phyloP scores from a whole-genome alignment of 139 green algal genomes.

The Chlorella sp. region DNA sequence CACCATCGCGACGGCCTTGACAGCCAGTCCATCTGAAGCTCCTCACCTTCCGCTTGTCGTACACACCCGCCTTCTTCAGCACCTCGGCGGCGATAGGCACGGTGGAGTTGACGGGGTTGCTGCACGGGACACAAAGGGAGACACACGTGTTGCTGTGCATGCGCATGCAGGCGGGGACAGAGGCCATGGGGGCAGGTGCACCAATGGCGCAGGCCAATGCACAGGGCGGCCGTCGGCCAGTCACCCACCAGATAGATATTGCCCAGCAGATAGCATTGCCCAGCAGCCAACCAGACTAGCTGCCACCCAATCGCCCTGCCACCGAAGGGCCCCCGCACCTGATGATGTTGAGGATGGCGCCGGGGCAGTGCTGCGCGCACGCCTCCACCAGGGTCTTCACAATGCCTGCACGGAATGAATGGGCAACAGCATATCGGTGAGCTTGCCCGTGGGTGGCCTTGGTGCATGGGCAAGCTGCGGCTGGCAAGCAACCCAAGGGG shows the following conservation, averaged over 20 bases:
- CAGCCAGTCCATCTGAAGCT: background rate
- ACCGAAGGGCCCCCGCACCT: slow-evolving; percentile 18
- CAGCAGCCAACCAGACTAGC: too few relatives aligned
- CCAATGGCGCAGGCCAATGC: too few relatives aligned
- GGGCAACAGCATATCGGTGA: background rate
- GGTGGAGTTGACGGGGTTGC: slow-evolving; percentile 99
- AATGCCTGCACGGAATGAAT: slow-evolving; percentile 66
- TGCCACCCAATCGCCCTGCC: too few relatives aligned
- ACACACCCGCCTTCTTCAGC: slow-evolving; percentile 84
- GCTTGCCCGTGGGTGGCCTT: background rate
- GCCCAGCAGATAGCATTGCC: too few relatives aligned
- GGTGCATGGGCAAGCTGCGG: too few relatives aligned
- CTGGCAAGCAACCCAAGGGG: too few relatives aligned
- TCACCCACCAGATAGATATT: too few relatives aligned
- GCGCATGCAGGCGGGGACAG: too few relatives aligned
- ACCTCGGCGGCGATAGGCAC: slow-evolving; percentile 97
- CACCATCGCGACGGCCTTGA: too few relatives aligned
- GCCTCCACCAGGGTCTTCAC: slow-evolving; percentile 88
- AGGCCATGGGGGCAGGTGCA: background rate
- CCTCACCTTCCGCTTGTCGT: slow-evolving; percentile 62
- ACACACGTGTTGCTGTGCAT: too few relatives aligned
- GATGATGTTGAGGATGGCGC: slow-evolving; percentile 70
- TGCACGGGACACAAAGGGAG: slow-evolving; percentile 82
- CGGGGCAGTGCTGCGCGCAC: slow-evolving; percentile 78
- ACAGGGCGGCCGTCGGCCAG: too few relatives aligned